Evolutionary conservation across 352 stramenopile species (phyloP).

Genomic region (Globisporangium paroecandrum): DNA sequence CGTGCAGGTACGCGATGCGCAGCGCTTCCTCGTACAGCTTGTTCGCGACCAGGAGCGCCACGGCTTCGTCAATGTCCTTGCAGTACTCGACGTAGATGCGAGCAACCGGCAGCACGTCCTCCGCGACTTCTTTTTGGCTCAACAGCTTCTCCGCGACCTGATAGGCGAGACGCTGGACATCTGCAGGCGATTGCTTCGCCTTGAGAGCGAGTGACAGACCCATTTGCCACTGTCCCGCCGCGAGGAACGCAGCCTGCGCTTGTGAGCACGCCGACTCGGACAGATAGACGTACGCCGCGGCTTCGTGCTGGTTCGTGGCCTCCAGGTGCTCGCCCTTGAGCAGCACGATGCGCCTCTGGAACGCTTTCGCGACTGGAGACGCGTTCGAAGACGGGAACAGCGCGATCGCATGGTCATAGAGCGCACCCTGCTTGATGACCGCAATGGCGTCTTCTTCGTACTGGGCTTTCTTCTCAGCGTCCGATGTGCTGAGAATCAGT

Average conservation of each 20-base stretch:
- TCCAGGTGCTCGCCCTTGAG: slow-evolving; percentile 51
- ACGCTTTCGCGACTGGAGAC: slow-evolving; percentile 12
- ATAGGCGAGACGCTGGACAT: slow-evolving; percentile 45
- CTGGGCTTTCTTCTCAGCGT: slow-evolving; percentile 11
- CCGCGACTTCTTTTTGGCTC: slow-evolving; percentile 26
- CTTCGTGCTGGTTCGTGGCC: slow-evolving; percentile 35
- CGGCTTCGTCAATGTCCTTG: slow-evolving; percentile 63
- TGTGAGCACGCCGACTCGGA: slow-evolving; percentile 33
- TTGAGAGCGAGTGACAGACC: slow-evolving; percentile 41
- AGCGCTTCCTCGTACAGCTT: slow-evolving; percentile 59
- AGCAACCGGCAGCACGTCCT: slow-evolving; percentile 33
- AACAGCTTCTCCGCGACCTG: slow-evolving; percentile 51
- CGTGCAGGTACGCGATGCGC: slow-evolving; percentile 53
- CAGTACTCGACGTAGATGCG: slow-evolving; percentile 77
- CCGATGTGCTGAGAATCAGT: slow-evolving; percentile 19
- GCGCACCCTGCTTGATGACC: slow-evolving; percentile 37
- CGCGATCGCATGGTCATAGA: slow-evolving; percentile 50
- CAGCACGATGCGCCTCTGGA: slow-evolving; percentile 37
- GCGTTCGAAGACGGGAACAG: slow-evolving; percentile 32
- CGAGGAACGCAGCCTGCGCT: slow-evolving; percentile 53
- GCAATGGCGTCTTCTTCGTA: slow-evolving; percentile 35
- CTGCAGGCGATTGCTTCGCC: slow-evolving; percentile 21
- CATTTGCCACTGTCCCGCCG: slow-evolving; percentile 58
- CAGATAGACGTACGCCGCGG: slow-evolving; percentile 64
- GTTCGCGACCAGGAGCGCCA: slow-evolving; percentile 56